Percentiles rank a stretch among this genome's conserved stretches.
These are phyloP conservation scores for Microcera coccophila DNA, from an alignment of 2,329 filamentous ascomycete species.

Conservation along the genomic window DNA sequence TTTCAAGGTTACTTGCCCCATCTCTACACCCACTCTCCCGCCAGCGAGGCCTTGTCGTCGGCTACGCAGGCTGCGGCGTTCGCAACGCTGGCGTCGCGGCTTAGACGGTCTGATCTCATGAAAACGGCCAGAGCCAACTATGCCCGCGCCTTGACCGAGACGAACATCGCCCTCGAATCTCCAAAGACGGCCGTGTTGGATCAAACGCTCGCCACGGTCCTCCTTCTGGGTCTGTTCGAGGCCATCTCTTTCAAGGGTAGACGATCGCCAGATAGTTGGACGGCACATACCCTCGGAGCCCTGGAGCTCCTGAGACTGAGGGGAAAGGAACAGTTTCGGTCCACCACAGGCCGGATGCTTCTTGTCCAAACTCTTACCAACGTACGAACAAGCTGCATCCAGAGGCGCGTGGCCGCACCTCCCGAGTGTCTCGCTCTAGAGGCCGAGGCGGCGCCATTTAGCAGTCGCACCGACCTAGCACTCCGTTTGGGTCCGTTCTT, in stretches of 20 bases:
- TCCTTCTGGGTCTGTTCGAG: neutral
- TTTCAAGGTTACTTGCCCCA: constrained; percentile 22
- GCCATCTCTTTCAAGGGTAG: neutral
- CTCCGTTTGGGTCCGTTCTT: neutral
- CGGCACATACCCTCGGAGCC: neutral
- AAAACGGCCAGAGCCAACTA: constrained; percentile 2
- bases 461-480: neutral
- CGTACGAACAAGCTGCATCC: neutral
- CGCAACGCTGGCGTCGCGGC: constrained; percentile 19
- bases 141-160: neutral
- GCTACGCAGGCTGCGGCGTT: constrained; percentile 23
- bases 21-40: constrained; percentile 10
- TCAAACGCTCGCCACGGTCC: neutral
- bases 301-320: neutral
- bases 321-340: neutral
- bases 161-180: neutral
- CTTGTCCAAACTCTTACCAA: neutral
- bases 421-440: constrained; percentile 8
- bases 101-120: constrained; percentile 11
- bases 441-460: neutral
- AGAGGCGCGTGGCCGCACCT: neutral
- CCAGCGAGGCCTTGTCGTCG: constrained; percentile 15
- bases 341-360: neutral
- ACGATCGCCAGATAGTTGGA: neutral
- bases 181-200: neutral